Percentiles rank a stretch among this genome's conserved stretches.
Evolutionary conservation across 768 basidiomycete genomes (phyloP).

Genomic region (Suillus lakei): DNA sequence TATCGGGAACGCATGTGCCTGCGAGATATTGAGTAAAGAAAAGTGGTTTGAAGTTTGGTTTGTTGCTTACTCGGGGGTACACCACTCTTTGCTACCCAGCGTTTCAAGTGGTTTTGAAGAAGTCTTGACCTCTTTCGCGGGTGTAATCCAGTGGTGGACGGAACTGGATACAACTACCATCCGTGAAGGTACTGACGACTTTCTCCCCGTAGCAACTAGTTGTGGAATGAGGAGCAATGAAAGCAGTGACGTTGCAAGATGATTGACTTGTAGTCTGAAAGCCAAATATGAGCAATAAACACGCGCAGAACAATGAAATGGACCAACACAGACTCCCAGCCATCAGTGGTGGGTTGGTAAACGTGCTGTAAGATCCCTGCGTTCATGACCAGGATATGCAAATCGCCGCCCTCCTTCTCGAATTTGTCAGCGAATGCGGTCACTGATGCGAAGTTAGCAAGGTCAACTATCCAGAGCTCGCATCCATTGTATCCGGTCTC

Average conservation of each 20-base stretch:
- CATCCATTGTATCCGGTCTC: slow-evolving; percentile 35
- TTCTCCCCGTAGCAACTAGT: slow-evolving; percentile 29
- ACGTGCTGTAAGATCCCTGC: slow-evolving; percentile 31
- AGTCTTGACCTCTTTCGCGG: slow-evolving; percentile 25
- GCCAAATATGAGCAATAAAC: neutral
- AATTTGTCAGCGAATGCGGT: slow-evolving; percentile 39
- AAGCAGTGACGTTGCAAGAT: slow-evolving; percentile 35
- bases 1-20: slow-evolving; percentile 30
- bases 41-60: neutral
- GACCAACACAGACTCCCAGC: slow-evolving; percentile 50
- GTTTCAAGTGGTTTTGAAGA: slow-evolving; percentile 27
- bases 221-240: slow-evolving; percentile 38
- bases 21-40: neutral
- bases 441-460: slow-evolving; percentile 46
- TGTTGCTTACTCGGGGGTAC: slow-evolving; percentile 21
- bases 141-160: slow-evolving; percentile 22
- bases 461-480: slow-evolving; percentile 47
- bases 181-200: slow-evolving; percentile 25
- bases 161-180: slow-evolving; percentile 39
- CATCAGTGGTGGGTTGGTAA: slow-evolving; percentile 41
- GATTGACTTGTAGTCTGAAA: slow-evolving; percentile 40
- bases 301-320: neutral
- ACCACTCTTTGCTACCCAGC: slow-evolving; percentile 28
- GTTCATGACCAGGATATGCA: slow-evolving; percentile 53
- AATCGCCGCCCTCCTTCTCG: slow-evolving; percentile 18